Evolutionary conservation across 208 protist genomes (phyloP), one percentile per base, ranked within the genome.

Genomic region (Sergeia podlipaevii): DNA sequence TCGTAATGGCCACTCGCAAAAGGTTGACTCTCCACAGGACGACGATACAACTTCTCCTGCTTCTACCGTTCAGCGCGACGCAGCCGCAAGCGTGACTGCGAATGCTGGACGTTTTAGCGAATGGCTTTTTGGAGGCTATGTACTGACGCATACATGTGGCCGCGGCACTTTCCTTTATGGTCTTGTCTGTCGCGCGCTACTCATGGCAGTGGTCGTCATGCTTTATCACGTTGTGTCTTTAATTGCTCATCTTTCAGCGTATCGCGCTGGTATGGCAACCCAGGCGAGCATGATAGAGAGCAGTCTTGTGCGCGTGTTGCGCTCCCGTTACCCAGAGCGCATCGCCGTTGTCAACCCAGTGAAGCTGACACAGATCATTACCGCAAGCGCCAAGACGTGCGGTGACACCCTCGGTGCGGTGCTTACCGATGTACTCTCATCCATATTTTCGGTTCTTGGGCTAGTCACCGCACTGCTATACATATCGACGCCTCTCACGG

Each of bases 401-500:
- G 46, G 65, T 6, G 65, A 79, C 38, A 66, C 60, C 3, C 47
- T 77, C n/a, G 71, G 60, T 17, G 59, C 68, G 15, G 28, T 91
- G 2, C 45, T 91, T 11, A 91, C 83, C 13, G 72, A 86, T 65
- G 70, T 81, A 26, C 32, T 87, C 13, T 65, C 65, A 0, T 65
- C 53, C 0, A 27, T 71, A 4, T 66, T 77, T 38, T 62, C 65
- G 18, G 36, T 59, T 0, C 42, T 76, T 2, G 53, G 45, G 36
- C 45, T 80, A 23, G 53, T 85, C 27, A 13, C 10, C 20, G 53
- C 65, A 2, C 72, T 91, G 46, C 55, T 85, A 4, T 69, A 76
- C 53, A 74, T 91, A 24, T 91, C 83, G 38, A 55, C 58, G 4
- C 47, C 32, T n/a, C 56, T 91, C 4, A 91, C 83, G 21, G 17